Evolutionary conservation across 2,329 filamentous ascomycete species (phyloP).

Genomic region (Aschersonia sp.): DNA sequence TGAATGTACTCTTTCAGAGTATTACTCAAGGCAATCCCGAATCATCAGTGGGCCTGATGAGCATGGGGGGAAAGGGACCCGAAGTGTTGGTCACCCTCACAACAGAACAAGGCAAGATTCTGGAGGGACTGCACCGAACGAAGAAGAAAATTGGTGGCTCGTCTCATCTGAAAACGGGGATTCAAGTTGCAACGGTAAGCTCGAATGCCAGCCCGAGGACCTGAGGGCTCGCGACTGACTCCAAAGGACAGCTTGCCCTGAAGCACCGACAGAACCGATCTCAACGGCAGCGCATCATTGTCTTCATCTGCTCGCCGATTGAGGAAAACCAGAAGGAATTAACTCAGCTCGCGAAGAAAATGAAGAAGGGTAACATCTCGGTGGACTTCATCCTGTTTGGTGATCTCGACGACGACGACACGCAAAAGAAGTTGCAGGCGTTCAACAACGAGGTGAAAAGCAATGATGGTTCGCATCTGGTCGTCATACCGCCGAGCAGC

Average conservation of each 20-base stretch:
- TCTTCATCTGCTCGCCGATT: slow-evolving; percentile 89
- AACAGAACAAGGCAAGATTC: slow-evolving; percentile 87
- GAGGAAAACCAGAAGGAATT: slow-evolving; percentile 81
- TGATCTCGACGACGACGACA: slow-evolving; percentile 78
- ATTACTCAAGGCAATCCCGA: slow-evolving; percentile 94
- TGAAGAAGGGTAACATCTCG: slow-evolving; percentile 94
- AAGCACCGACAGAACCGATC: slow-evolving; percentile 98
- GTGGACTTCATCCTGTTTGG: slow-evolving; percentile 95
- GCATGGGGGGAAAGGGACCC: slow-evolving; percentile 94
- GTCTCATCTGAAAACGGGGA: slow-evolving; percentile 78
- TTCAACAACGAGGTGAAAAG: slow-evolving; percentile 92
- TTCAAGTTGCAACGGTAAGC: slow-evolving; percentile 85
- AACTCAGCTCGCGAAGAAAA: slow-evolving; percentile 82
- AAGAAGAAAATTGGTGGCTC: slow-evolving; percentile 81
- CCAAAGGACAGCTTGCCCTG: slow-evolving; percentile 59
- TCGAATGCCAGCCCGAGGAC: not conserved
- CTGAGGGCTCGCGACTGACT: slow-evolving; percentile 9
- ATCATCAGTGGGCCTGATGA: slow-evolving; percentile 95
- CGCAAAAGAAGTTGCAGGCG: slow-evolving; percentile 78
- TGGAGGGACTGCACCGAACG: slow-evolving; percentile 82
- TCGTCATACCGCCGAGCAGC: slow-evolving; percentile 78
- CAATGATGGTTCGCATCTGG: slow-evolving; percentile 79
- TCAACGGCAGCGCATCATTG: slow-evolving; percentile 90
- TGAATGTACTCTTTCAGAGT: slow-evolving; percentile 87
- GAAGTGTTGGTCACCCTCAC: slow-evolving; percentile 95